A percentile compares a stretch with the other conserved stretches of the same genome.
These are phyloP conservation scores for Xylariaceae sp. DNA, from an alignment of 2,329 filamentous ascomycete species.

Conservation along the genomic window DNA sequence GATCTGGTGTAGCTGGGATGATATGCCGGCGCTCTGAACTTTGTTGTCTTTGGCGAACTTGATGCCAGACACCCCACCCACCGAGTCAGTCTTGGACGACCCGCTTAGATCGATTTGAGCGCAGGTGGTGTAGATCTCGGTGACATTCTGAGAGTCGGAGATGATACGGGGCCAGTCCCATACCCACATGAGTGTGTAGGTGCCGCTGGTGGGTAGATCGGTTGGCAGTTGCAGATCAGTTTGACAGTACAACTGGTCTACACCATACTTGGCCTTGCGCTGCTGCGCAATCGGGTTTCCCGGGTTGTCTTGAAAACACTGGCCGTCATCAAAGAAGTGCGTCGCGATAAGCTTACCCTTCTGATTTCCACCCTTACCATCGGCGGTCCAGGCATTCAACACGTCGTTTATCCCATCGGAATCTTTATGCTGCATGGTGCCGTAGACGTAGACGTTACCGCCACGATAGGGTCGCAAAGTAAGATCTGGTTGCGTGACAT, in stretches of 20 bases:
- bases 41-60: slow-evolving; percentile 43
- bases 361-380: slow-evolving; percentile 80
- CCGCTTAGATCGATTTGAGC: slow-evolving; percentile 42
- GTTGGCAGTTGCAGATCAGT: slow-evolving; percentile 77
- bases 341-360: slow-evolving; percentile 77
- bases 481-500: slow-evolving; percentile 66
- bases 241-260: slow-evolving; percentile 76
- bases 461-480: slow-evolving; percentile 66
- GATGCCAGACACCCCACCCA: slow-evolving; percentile 45
- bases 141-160: slow-evolving; percentile 50
- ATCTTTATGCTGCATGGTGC: slow-evolving; percentile 63
- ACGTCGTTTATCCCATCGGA: slow-evolving; percentile 53
- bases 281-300: slow-evolving; percentile 55
- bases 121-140: slow-evolving; percentile 65
- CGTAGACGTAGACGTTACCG: slow-evolving; percentile 78
- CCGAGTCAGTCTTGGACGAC: slow-evolving; percentile 20
- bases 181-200: slow-evolving; percentile 90
- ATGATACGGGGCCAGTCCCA: slow-evolving; percentile 86
- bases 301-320: slow-evolving; percentile 75
- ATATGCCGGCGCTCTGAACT: slow-evolving; percentile 42
- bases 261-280: slow-evolving; percentile 64
- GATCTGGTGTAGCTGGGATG: slow-evolving; percentile 52
- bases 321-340: slow-evolving; percentile 86
- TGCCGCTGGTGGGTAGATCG: slow-evolving; percentile 64
- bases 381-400: slow-evolving; percentile 76